Conservation (phyloP, 2,329 filamentous ascomycete species). For the Penicillium hesseltinei region DNA sequence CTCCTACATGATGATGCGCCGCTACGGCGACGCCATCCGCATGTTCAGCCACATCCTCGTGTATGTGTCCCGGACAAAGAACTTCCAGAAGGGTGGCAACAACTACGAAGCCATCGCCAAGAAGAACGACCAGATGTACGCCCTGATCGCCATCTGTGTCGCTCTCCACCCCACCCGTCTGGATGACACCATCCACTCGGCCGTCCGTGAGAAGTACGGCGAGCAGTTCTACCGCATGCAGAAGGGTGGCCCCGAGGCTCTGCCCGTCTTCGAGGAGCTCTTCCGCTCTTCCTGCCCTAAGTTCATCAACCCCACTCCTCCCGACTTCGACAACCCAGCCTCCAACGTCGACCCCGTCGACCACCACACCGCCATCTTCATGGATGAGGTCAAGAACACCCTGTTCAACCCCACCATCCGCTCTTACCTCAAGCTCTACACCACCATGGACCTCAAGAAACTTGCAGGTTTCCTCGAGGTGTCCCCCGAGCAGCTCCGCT, state of each 20-base stretch:
- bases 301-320: slow-evolving; percentile 96
- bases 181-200: slow-evolving; percentile 98
- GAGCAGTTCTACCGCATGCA: slow-evolving; percentile 97
- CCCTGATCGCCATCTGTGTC: slow-evolving; percentile 96
- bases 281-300: slow-evolving; percentile 98
- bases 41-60: slow-evolving; percentile 99
- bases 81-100: slow-evolving; percentile 93
- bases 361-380: slow-evolving; percentile 96
- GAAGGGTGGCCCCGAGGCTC: slow-evolving; percentile 89
- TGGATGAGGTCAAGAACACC: slow-evolving; percentile 99
- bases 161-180: slow-evolving; percentile 95
- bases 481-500: slow-evolving; percentile 90
- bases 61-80: slow-evolving; percentile 98
- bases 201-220: slow-evolving; percentile 97
- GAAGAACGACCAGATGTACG: slow-evolving; percentile 99
- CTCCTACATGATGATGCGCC: slow-evolving; percentile 99
- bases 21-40: slow-evolving; percentile 97
- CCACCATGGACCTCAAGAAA: slow-evolving; percentile 98
- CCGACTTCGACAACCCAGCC: slow-evolving; percentile 95
- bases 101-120: slow-evolving; percentile 98
- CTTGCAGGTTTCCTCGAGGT: slow-evolving; percentile 96
- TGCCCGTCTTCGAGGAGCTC: slow-evolving; percentile 96
- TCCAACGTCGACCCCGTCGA: slow-evolving; percentile 95
- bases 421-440: slow-evolving; percentile 98
- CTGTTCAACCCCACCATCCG: slow-evolving; percentile 97